A percentile compares a stretch with the other conserved stretches of the same genome.
phyloP scores from a whole-genome alignment of 2,329 filamentous ascomycete species.

The Periglandula ipomoeae region DNA sequence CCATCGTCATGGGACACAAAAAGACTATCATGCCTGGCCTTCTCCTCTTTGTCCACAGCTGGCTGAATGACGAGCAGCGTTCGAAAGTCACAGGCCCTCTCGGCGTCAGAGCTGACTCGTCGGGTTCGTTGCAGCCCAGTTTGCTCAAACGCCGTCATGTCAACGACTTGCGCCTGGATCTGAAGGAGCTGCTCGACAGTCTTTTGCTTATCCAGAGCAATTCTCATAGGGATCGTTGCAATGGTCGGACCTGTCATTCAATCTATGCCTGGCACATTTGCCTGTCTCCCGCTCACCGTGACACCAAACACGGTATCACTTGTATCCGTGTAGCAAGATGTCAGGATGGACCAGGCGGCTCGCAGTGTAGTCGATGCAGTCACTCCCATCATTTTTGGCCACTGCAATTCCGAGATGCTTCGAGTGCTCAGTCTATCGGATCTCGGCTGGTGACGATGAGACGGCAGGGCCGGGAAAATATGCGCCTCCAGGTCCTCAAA shows the following conservation, averaged over 20 bases:
- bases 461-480: constrained; percentile 9
- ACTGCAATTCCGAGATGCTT: constrained; percentile 6
- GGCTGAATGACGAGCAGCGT: constrained; percentile 10
- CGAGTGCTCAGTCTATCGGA: constrained; percentile 1
- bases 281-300: constrained; percentile 18
- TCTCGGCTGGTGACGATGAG: constrained; percentile 3
- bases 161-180: constrained; percentile 15
- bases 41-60: constrained; percentile 2
- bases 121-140: constrained; percentile 20
- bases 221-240: constrained; percentile 16
- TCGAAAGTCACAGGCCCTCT: constrained; percentile 11
- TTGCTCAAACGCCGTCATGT: constrained; percentile 18
- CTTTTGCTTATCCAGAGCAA: constrained; percentile 8
- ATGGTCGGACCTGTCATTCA: constrained; percentile 19
- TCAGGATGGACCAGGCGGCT: constrained; percentile 23
- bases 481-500: constrained; percentile 18
- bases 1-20: not conserved
- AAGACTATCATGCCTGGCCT: not conserved
- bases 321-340: constrained; percentile 25
- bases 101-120: constrained; percentile 8
- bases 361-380: constrained; percentile 16
- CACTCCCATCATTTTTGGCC: constrained; percentile 12
- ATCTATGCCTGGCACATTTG: constrained; percentile 16
- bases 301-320: constrained; percentile 22
- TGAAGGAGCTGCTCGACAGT: constrained; percentile 9